Percentiles rank a stretch among this genome's conserved stretches.
Evolutionary conservation across 2,329 filamentous ascomycete genomes (phyloP).

Genomic region (Dothideomycetes sp.): DNA sequence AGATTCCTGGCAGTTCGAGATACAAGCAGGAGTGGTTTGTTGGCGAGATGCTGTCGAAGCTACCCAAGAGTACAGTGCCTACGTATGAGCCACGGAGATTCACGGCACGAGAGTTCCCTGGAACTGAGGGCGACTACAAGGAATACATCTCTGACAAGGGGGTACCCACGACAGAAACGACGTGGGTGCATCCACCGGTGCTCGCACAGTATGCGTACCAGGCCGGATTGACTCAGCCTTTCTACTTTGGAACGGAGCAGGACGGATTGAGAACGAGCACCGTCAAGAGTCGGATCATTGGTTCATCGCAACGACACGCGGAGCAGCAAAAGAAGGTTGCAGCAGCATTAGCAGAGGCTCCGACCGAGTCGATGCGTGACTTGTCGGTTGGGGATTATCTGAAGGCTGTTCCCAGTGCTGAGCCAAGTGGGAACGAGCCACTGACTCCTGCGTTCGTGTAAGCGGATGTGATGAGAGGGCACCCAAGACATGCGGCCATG

Average conservation of each 20-base stretch:
- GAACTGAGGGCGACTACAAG: constrained; percentile 32
- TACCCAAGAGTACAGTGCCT: constrained; percentile 16
- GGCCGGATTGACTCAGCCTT: constrained; percentile 27
- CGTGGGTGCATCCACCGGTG: constrained; percentile 37
- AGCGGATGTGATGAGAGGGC: too few species aligned
- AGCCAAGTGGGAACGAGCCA: background rate
- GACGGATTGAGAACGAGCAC: constrained; percentile 19
- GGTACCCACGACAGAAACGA: constrained; percentile 34
- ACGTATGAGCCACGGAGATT: constrained; percentile 21
- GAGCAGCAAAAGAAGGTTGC: constrained; percentile 1
- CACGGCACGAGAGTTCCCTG: constrained; percentile 29
- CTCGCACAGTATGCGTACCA: constrained; percentile 27
- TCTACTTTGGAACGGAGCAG: constrained; percentile 22
- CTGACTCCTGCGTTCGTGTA: too few species aligned
- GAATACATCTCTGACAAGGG: constrained; percentile 33
- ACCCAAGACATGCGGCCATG: too few species aligned
- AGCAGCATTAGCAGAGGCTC: background rate
- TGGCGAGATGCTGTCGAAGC: constrained; percentile 23
- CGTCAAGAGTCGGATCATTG: constrained; percentile 17
- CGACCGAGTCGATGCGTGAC: constrained; percentile 4
- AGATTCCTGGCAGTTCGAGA: constrained; percentile 27
- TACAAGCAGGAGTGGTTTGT: constrained; percentile 25
- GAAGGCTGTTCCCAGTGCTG: background rate
- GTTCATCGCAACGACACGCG: constrained; percentile 15
- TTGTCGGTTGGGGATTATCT: constrained; percentile 1